Evolutionary conservation across 1,284 basidiomycete species (phyloP), one percentile per base, ranked within the genome.

Genomic region (Meira miltonrushii): DNA sequence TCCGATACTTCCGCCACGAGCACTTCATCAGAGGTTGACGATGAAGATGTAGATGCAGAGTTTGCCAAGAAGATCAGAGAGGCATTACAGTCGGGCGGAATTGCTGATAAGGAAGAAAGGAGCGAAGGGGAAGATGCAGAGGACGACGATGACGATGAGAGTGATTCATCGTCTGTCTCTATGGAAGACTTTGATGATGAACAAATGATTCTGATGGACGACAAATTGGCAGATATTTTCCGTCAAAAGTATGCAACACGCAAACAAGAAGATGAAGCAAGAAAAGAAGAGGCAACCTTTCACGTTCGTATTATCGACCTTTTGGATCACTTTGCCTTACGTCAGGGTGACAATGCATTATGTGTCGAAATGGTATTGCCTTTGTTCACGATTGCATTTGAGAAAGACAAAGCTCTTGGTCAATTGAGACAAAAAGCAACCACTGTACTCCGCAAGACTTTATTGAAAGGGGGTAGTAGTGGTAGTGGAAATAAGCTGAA

Each of bases 201-300:
- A 48, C 90, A 96, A 80, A 98, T 97, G 94, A 86, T 96, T 83
- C 88, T 88, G 51, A 85, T 97, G 46, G 94, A 98, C 75, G 89
- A 90, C 62, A 90, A 95, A 74, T 85, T 98, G 6, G 90, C 90
- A 5, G 86, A 88, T 59, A 88, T 93, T 40, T 96, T 98, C 85
- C 85, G 85, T 65, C 75, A 80, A 49, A 85, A 86, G 58, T 79
- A 83, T 11, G 55, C 61, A n/a, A 85, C 84, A 60, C 85, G 83
- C 72, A 87, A 84, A 69, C 81, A 81, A 43, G 82, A 82, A 55
- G 87, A 86, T 82, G 68, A 62, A 19, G 64, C 68, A 23, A 74
- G 74, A 58, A 66, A 62, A 33, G 74, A 77, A 41, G 66, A 66
- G 6, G 59, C 89, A 5, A 88, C 93, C 77, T 93, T 95, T 85